phyloP scores from a whole-genome alignment of 805 yeast species.

The Candida caryicola region DNA sequence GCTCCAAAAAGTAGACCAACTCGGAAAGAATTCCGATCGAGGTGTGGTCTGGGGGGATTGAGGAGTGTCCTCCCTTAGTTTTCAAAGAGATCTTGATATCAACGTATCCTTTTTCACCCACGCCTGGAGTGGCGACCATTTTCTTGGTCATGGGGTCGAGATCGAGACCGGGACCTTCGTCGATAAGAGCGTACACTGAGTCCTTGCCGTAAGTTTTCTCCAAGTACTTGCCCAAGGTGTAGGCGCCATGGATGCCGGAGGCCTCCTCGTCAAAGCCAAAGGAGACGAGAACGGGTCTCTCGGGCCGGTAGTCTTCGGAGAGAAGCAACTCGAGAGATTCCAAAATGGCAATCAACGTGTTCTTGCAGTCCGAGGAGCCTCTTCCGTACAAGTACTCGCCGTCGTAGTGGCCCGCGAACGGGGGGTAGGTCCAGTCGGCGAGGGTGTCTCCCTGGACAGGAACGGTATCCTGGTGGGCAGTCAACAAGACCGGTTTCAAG shows the following conservation, averaged over 20 bases:
- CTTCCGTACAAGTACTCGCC: conserved; percentile 70
- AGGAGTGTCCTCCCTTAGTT: conserved; percentile 78
- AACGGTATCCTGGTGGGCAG: conserved; percentile 81
- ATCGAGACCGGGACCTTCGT: conserved; percentile 54
- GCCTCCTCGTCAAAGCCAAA: conserved; percentile 83
- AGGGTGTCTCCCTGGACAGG: conserved; percentile 64
- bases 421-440: conserved; percentile 62
- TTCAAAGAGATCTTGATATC: conserved; percentile 44
- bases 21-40: conserved; percentile 72
- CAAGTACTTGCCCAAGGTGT: conserved; percentile 44
- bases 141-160: conserved; percentile 46
- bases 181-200: conserved; percentile 62
- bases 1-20: conserved; percentile 54
- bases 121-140: conserved; percentile 47
- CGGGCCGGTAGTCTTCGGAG: conserved; percentile 51
- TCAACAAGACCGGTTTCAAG: conserved; percentile 67
- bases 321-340: conserved; percentile 56
- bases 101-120: conserved; percentile 50
- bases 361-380: conserved; percentile 76
- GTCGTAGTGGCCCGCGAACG: conserved; percentile 60
- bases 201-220: conserved; percentile 57
- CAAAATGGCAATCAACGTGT: conserved; percentile 59
- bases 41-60: conserved; percentile 79
- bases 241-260: conserved; percentile 63
- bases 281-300: conserved; percentile 60